phyloP scores from a whole-genome alignment of 805 yeast species.

The Kluyveromyces aestuarii region DNA sequence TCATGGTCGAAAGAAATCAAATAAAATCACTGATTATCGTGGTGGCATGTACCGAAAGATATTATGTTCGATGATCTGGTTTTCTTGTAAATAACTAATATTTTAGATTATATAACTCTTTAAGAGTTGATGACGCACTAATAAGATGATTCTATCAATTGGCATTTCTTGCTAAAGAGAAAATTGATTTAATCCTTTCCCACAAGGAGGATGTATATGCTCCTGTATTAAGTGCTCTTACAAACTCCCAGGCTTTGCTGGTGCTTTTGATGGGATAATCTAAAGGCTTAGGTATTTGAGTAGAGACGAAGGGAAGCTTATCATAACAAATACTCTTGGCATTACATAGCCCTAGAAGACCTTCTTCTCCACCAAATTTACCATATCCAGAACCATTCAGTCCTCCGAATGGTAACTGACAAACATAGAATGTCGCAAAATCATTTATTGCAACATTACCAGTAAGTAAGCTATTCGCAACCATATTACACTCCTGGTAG shows the following conservation, averaged over 20 bases:
- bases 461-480: constrained; percentile 56
- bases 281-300: constrained; percentile 76
- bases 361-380: constrained; percentile 97
- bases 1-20: no score
- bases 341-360: constrained; percentile 79
- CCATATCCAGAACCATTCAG: constrained; percentile 90
- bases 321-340: constrained; percentile 86
- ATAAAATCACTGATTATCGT: no score
- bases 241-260: constrained; percentile 82
- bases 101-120: no score
- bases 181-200: constrained; percentile 51
- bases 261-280: constrained; percentile 87
- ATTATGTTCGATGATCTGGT: no score
- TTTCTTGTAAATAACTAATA: no score
- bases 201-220: constrained; percentile 73
- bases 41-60: no score
- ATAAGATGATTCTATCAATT: constrained; percentile 2
- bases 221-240: constrained; percentile 68
- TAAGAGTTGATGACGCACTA: neutral
- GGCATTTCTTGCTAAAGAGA: constrained; percentile 42
- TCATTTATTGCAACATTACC: constrained; percentile 97
- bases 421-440: constrained; percentile 91
- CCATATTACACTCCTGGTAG: constrained; percentile 45
- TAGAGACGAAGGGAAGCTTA: constrained; percentile 65
- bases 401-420: constrained; percentile 98